A percentile compares a stretch with the other conserved stretches of the same genome.
These are phyloP conservation scores for Beauveria brongniartii DNA, from an alignment of 2,329 filamentous ascomycete species.

Conservation along the genomic window DNA sequence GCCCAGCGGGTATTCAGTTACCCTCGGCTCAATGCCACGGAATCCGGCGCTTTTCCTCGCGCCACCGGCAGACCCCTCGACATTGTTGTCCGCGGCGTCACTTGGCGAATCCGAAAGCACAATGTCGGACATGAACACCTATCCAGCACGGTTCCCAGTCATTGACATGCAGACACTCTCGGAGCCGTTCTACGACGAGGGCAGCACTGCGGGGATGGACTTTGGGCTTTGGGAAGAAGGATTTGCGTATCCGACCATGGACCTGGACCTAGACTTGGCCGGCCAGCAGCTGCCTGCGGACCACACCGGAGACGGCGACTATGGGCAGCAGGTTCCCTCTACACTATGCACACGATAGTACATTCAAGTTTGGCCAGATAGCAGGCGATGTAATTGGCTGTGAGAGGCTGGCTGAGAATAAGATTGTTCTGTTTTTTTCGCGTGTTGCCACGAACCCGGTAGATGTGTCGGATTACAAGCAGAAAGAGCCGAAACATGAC, in stretches of 20 bases:
- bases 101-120: not conserved
- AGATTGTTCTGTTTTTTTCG: too few species aligned
- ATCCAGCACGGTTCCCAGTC: slow-evolving; percentile 19
- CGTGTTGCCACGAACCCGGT: too few species aligned
- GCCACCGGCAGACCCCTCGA: not conserved
- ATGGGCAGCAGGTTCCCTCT: not conserved
- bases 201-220: slow-evolving; percentile 21
- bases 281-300: slow-evolving; percentile 15
- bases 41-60: not conserved
- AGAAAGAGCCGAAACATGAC: too few species aligned
- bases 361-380: not conserved
- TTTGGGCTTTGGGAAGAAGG: slow-evolving; percentile 30
- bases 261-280: slow-evolving; percentile 24
- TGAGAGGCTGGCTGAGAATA: too few species aligned
- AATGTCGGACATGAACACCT: not conserved
- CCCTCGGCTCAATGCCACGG: not conserved
- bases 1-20: slow-evolving; percentile 9
- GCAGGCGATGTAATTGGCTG: too few species aligned
- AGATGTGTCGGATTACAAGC: too few species aligned
- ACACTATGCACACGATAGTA: not conserved
- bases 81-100: not conserved
- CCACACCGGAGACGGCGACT: not conserved
- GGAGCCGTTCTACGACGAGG: slow-evolving; percentile 23
- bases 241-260: slow-evolving; percentile 28
- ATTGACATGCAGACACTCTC: slow-evolving; percentile 22